A percentile compares a stretch with the other conserved stretches of the same genome.
phyloP scores from a whole-genome alignment of 2,329 filamentous ascomycete species.

The Venturia carpophila region DNA sequence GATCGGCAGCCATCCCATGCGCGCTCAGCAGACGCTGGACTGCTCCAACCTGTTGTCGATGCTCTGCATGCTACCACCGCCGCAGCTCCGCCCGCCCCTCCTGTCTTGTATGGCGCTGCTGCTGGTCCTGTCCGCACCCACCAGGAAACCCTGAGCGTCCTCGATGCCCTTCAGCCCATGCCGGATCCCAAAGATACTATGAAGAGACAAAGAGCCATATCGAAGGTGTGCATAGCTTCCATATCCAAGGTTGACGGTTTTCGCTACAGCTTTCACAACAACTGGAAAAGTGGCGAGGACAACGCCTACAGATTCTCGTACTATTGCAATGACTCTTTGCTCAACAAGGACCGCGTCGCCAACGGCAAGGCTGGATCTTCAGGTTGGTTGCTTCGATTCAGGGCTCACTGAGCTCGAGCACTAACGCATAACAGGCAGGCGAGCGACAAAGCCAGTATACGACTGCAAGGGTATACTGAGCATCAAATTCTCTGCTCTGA shows the following conservation, averaged over 20 bases:
- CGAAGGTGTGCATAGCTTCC: slow-evolving; percentile 37
- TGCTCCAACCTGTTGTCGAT: slow-evolving; percentile 16
- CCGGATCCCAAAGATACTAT: slow-evolving; percentile 34
- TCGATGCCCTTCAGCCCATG: slow-evolving; percentile 31
- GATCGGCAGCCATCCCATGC: background rate
- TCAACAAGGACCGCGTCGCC: slow-evolving; percentile 43
- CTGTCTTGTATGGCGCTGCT: background rate
- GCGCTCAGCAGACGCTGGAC: background rate
- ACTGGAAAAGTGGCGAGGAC: slow-evolving; percentile 41
- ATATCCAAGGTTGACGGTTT: slow-evolving; percentile 41
- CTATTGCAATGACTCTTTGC: slow-evolving; percentile 44
- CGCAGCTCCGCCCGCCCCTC: background rate
- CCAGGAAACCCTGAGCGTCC: slow-evolving; percentile 25
- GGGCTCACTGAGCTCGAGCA: background rate
- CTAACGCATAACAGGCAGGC: slow-evolving; percentile 18
- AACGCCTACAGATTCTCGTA: slow-evolving; percentile 41
- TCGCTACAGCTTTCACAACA: slow-evolving; percentile 44
- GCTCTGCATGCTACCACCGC: background rate
- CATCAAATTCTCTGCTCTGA: slow-evolving; percentile 40
- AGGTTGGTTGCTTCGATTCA: slow-evolving; percentile 24
- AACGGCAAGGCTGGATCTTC: slow-evolving; percentile 36
- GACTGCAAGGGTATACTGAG: slow-evolving; percentile 42
- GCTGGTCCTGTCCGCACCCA: slow-evolving; percentile 20
- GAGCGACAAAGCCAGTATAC: slow-evolving; percentile 39
- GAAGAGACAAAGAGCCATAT: slow-evolving; percentile 40